A percentile compares a stretch with the other conserved stretches of the same genome.
Conservation (phyloP, 306 rosid genomes). For the Calophaca sinica region DNA sequence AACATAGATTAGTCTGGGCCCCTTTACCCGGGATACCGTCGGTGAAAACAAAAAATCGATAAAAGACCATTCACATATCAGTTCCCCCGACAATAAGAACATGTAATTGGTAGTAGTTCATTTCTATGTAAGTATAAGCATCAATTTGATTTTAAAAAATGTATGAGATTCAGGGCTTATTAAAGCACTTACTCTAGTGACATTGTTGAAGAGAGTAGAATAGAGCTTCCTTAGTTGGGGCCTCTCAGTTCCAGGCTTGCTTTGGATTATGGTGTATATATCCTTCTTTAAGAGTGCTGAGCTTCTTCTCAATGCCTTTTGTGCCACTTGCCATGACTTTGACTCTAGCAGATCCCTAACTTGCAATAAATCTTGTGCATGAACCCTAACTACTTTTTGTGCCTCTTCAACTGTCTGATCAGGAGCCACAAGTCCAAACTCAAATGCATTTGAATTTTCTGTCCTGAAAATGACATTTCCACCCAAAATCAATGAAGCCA, state of each 20-base stretch:
- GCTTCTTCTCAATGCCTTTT: conserved; percentile 57
- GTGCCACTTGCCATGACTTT: conserved; percentile 71
- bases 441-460: conserved; percentile 57
- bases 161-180: neutral
- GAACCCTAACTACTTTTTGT: conserved; percentile 49
- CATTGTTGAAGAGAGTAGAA: conserved; percentile 67
- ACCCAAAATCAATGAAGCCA: conserved; percentile 31
- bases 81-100: neutral
- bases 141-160: conserved; percentile 4
- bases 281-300: conserved; percentile 68
- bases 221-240: conserved; percentile 72
- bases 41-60: no score
- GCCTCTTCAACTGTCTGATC: conserved; percentile 52
- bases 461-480: conserved; percentile 29
- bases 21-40: no score
- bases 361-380: conserved; percentile 48
- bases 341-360: conserved; percentile 62
- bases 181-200: conserved; percentile 46
- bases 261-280: conserved; percentile 66
- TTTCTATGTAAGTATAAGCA: neutral
- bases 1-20: no score
- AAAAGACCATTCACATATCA: neutral
- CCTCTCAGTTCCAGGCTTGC: conserved; percentile 70
- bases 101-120: neutral
- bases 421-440: conserved; percentile 52